phyloP scores from a whole-genome alignment of 441 rosid species.

The Adansonia grandidieri region DNA sequence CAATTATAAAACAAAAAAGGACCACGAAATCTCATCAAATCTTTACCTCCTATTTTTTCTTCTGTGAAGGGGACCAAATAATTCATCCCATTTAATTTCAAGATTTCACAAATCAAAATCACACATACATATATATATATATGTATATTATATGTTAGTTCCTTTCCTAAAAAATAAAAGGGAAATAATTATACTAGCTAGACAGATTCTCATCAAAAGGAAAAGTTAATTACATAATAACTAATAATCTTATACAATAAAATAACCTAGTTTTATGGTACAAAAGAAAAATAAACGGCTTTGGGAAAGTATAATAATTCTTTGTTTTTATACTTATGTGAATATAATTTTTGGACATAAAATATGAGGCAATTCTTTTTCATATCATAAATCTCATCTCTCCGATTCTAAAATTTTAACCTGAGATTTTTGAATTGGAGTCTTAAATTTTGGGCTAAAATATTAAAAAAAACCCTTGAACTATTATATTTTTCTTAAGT shows the following conservation, averaged over 20 bases:
- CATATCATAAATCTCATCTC: too few relatives aligned
- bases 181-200: conserved; percentile 13
- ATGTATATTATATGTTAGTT: not conserved
- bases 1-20: conserved; percentile 28
- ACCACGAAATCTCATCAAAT: conserved; percentile 46
- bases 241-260: not conserved
- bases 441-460: too few relatives aligned
- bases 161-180: not conserved
- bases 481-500: too few relatives aligned
- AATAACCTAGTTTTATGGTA: not conserved
- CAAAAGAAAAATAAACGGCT: too few relatives aligned
- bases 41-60: conserved; percentile 30
- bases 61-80: conserved; percentile 33
- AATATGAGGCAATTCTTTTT: too few relatives aligned
- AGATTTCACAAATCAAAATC: not conserved
- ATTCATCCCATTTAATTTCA: conserved; percentile 30
- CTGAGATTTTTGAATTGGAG: too few relatives aligned
- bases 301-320: too few relatives aligned
- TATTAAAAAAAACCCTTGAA: too few relatives aligned
- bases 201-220: not conserved
- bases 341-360: too few relatives aligned
- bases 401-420: too few relatives aligned
- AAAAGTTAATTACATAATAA: not conserved
- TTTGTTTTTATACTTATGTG: too few relatives aligned
- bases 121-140: not conserved